Conservation (phyloP, 1,139 yeast species). For the Scheffersomyces parashehatae region DNA sequence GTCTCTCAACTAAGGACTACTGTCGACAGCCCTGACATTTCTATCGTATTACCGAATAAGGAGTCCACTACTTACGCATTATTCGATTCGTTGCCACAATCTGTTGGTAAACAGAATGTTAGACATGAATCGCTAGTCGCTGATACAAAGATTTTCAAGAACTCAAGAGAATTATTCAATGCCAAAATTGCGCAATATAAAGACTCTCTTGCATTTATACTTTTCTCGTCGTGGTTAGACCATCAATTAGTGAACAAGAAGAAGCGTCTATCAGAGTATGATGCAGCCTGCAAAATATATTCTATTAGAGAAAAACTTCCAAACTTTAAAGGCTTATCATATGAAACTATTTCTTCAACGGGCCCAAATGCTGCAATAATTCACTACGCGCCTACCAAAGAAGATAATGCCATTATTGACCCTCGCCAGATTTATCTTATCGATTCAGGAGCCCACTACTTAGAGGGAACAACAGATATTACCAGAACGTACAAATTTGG, state of each 20-base stretch:
- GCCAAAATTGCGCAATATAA: constrained; percentile 44
- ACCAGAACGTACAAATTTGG: constrained; percentile 54
- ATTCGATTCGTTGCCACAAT: constrained; percentile 28
- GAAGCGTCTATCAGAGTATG: constrained; percentile 33
- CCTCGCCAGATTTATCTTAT: constrained; percentile 42
- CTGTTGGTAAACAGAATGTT: constrained; percentile 25
- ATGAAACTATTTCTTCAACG: constrained; percentile 54
- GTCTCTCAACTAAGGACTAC: constrained; percentile 23
- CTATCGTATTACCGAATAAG: constrained; percentile 35
- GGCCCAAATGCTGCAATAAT: constrained; percentile 58
- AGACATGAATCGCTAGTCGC: constrained; percentile 36
- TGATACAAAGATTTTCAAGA: constrained; percentile 38
- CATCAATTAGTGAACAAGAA: constrained; percentile 30
- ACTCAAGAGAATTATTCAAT: constrained; percentile 38
- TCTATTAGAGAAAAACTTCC: constrained; percentile 43
- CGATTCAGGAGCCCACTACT: constrained; percentile 58
- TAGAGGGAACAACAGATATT: constrained; percentile 63
- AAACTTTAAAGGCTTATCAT: constrained; percentile 52
- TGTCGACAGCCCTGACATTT: constrained; percentile 13
- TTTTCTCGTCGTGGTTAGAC: constrained; percentile 46
- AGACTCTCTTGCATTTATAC: constrained; percentile 44
- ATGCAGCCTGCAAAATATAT: constrained; percentile 45
- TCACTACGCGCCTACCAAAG: constrained; percentile 55
- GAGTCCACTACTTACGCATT: constrained; percentile 36
- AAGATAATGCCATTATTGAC: constrained; percentile 40